Percentiles rank a stretch among this genome's conserved stretches.
These are phyloP conservation scores for Colletotrichum sidae DNA, from an alignment of 2,329 filamentous ascomycete genomes.

Conservation along the genomic window DNA sequence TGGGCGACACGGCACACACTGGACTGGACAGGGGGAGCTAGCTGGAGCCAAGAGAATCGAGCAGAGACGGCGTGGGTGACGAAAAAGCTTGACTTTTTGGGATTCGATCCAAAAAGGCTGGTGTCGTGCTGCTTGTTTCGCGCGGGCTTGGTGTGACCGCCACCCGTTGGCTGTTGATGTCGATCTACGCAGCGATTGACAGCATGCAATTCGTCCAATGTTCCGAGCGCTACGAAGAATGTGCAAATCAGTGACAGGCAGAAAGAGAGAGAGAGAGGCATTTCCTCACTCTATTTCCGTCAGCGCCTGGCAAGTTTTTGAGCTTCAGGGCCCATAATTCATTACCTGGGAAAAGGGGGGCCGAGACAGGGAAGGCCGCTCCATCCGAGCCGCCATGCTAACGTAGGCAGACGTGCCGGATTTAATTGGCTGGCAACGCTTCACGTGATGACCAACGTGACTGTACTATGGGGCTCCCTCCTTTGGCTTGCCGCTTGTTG, in stretches of 20 bases:
- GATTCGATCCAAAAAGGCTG: background rate
- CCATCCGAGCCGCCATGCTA: background rate
- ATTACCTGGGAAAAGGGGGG: slow-evolving; percentile 21
- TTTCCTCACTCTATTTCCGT: slow-evolving; percentile 16
- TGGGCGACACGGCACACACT: slow-evolving; percentile 14
- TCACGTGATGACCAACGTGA: too few relatives aligned
- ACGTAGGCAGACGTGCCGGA: too few relatives aligned
- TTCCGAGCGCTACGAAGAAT: background rate
- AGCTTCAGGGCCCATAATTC: slow-evolving; percentile 23
- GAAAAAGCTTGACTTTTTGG: slow-evolving; percentile 29
- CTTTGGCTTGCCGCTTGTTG: too few relatives aligned
- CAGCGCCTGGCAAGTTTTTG: too few relatives aligned
- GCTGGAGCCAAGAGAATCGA: slow-evolving; percentile 25
- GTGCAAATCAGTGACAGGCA: background rate
- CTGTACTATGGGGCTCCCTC: too few relatives aligned
- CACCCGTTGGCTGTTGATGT: slow-evolving; percentile 1
- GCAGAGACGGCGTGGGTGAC: background rate
- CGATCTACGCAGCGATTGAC: background rate
- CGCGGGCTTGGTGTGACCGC: slow-evolving; percentile 3
- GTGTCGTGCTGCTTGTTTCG: slow-evolving; percentile 6
- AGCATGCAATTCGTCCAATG: too few relatives aligned
- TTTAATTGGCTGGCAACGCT: too few relatives aligned
- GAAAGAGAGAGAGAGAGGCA: background rate
- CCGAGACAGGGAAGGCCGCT: background rate
- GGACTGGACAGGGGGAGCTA: slow-evolving; percentile 24